These are phyloP conservation scores for Chlamydomonas sp. DNA, from an alignment of 139 green algal genomes.

Conservation along the genomic window DNA sequence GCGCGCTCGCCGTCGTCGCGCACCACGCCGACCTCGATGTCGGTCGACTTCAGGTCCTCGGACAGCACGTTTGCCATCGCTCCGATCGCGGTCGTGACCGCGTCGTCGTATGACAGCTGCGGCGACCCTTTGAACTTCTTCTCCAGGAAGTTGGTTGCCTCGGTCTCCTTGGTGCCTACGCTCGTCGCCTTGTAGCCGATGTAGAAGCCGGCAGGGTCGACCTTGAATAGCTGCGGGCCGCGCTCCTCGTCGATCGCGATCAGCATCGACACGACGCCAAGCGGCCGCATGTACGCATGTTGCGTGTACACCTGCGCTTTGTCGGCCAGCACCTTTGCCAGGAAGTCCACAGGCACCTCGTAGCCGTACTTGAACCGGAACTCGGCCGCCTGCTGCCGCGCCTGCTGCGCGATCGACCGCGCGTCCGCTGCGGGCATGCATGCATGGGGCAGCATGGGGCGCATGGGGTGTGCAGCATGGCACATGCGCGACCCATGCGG, in stretches of 20 bases:
- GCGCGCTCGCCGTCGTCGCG: constrained; percentile 19
- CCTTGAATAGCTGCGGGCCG: constrained; percentile 93
- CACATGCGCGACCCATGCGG: background rate
- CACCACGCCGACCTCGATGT: constrained; percentile 81
- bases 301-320: constrained; percentile 97
- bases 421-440: constrained; percentile 61
- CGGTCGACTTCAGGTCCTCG: constrained; percentile 92
- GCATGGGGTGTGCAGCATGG: constrained; percentile 2
- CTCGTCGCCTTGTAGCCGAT: constrained; percentile 95
- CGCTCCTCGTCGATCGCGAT: constrained; percentile 90
- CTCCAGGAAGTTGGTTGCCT: constrained; percentile 91
- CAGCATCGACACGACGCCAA: constrained; percentile 84
- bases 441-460: background rate
- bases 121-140: constrained; percentile 82
- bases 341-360: constrained; percentile 88
- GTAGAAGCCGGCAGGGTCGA: constrained; percentile 95
- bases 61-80: constrained; percentile 78
- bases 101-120: constrained; percentile 56
- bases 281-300: constrained; percentile 84
- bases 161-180: constrained; percentile 90
- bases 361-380: constrained; percentile 94
- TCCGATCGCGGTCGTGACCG: constrained; percentile 73
- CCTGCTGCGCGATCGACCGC: constrained; percentile 79
- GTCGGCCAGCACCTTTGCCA: constrained; percentile 88
- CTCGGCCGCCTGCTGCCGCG: constrained; percentile 79